Percentiles rank a stretch among this genome's conserved stretches.
phyloP scores from a whole-genome alignment of 2,329 filamentous ascomycete genomes.

The Neopestalotiopsis sp. region DNA sequence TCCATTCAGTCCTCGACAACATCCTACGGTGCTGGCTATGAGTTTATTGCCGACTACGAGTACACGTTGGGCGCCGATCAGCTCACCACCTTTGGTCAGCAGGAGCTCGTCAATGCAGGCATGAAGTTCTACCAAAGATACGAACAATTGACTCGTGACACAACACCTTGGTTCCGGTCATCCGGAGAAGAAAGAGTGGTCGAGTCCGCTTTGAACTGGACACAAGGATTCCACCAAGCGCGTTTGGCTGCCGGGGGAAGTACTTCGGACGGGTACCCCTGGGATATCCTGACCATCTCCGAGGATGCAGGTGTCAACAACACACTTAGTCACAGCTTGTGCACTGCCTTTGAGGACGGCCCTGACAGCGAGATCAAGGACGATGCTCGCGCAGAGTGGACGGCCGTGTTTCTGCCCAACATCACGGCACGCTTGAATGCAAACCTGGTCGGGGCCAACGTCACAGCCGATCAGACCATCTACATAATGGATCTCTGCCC shows the following conservation, averaged over 20 bases:
- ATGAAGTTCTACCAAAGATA: slow-evolving; percentile 79
- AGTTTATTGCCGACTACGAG: slow-evolving; percentile 73
- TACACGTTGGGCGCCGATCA: slow-evolving; percentile 75
- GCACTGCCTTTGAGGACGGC: slow-evolving; percentile 72
- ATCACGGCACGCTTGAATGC: slow-evolving; percentile 74
- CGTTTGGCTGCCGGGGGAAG: slow-evolving; percentile 42
- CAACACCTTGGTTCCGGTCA: slow-evolving; percentile 73
- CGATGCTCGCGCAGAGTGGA: slow-evolving; percentile 63
- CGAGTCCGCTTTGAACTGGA: slow-evolving; percentile 77
- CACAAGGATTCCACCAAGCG: slow-evolving; percentile 71
- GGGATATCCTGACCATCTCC: slow-evolving; percentile 68
- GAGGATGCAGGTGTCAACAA: slow-evolving; percentile 76
- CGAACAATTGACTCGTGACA: slow-evolving; percentile 58
- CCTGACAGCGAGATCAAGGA: slow-evolving; percentile 50
- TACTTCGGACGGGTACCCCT: slow-evolving; percentile 51
- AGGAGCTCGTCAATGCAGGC: slow-evolving; percentile 76
- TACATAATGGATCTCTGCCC: slow-evolving; percentile 88
- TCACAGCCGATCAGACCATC: slow-evolving; percentile 68
- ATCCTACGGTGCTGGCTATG: slow-evolving; percentile 66
- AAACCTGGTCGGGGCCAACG: slow-evolving; percentile 70
- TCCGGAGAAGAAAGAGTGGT: slow-evolving; percentile 75
- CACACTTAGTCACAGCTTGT: slow-evolving; percentile 77
- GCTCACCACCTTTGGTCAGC: slow-evolving; percentile 71
- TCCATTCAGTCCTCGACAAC: slow-evolving; percentile 65
- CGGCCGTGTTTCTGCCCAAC: slow-evolving; percentile 65